phyloP scores from a whole-genome alignment of 176 grass and related monocot genomes.

The Ananas comosus region DNA sequence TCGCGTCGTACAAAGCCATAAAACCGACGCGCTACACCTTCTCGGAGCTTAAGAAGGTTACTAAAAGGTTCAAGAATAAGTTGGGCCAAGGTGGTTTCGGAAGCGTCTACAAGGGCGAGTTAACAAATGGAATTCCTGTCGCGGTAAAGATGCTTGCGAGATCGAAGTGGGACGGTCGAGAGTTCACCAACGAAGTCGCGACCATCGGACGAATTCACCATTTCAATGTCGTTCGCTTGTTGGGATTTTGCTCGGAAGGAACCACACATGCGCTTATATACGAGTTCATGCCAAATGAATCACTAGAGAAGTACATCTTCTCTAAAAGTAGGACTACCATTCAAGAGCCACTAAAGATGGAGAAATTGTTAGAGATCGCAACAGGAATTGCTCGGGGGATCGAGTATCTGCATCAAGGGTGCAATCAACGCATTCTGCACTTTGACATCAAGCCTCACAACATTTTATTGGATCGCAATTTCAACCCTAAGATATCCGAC shows the following conservation, averaged over 20 bases:
- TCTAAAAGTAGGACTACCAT: neutral
- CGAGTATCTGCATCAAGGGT: conserved; percentile 9
- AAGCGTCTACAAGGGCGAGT: neutral
- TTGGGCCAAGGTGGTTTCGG: conserved; percentile 5
- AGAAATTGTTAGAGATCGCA: neutral
- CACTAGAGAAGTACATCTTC: conserved; percentile 11
- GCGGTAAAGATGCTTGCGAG: conserved; percentile 3
- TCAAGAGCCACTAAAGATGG: neutral
- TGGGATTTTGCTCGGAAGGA: neutral
- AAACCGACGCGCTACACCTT: conserved; percentile 4
- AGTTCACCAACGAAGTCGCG: conserved; percentile 6
- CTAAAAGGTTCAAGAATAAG: neutral
- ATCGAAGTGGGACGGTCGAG: neutral
- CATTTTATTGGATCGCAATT: neutral
- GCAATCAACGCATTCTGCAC: conserved; percentile 5
- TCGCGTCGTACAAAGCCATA: neutral
- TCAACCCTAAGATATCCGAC: conserved; percentile 6
- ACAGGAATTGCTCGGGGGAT: neutral
- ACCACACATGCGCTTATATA: neutral
- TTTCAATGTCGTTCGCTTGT: neutral
- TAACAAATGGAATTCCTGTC: neutral
- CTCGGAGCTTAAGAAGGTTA: conserved; percentile 1
- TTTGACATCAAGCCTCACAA: conserved; percentile 13
- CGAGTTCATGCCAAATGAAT: conserved; percentile 5
- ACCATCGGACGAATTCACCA: conserved; percentile 1